phyloP scores from a whole-genome alignment of 768 basidiomycete genomes.

The Boletus coccyginus region DNA sequence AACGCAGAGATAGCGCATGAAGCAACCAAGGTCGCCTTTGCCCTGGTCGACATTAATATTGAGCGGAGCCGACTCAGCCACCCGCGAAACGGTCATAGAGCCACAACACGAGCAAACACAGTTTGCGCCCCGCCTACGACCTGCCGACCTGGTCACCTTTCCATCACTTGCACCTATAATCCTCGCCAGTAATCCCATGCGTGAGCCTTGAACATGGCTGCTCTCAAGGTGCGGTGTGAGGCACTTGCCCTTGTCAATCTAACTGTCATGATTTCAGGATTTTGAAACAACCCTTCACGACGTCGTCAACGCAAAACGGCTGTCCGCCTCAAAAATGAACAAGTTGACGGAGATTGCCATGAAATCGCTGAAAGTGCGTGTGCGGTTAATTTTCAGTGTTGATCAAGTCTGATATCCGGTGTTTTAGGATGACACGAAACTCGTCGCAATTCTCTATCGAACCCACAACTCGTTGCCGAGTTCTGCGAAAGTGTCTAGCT shows the following conservation, averaged over 20 bases:
- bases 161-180: slow-evolving; percentile 8
- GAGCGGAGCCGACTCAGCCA: slow-evolving; percentile 16
- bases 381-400: neutral
- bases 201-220: slow-evolving; percentile 35
- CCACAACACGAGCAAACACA: slow-evolving; percentile 44
- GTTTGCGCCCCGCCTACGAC: slow-evolving; percentile 7
- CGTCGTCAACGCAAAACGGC: slow-evolving; percentile 75
- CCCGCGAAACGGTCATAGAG: neutral
- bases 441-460: slow-evolving; percentile 86
- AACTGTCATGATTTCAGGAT: slow-evolving; percentile 44
- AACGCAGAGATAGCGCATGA: slow-evolving; percentile 62
- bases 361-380: slow-evolving; percentile 71
- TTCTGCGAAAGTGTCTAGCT: slow-evolving; percentile 73
- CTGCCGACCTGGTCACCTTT: slow-evolving; percentile 13
- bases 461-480: slow-evolving; percentile 78
- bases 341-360: slow-evolving; percentile 73
- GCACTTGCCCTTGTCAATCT: neutral
- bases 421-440: slow-evolving; percentile 73
- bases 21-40: slow-evolving; percentile 70
- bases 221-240: slow-evolving; percentile 37
- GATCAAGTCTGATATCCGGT: neutral
- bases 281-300: slow-evolving; percentile 82
- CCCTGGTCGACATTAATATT: slow-evolving; percentile 58
- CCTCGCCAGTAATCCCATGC: slow-evolving; percentile 19
- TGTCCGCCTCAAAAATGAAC: slow-evolving; percentile 85